A percentile compares a stretch with the other conserved stretches of the same genome.
phyloP scores from a whole-genome alignment of 495 filamentous ascomycete species.

The Daldinia vernicosa region DNA sequence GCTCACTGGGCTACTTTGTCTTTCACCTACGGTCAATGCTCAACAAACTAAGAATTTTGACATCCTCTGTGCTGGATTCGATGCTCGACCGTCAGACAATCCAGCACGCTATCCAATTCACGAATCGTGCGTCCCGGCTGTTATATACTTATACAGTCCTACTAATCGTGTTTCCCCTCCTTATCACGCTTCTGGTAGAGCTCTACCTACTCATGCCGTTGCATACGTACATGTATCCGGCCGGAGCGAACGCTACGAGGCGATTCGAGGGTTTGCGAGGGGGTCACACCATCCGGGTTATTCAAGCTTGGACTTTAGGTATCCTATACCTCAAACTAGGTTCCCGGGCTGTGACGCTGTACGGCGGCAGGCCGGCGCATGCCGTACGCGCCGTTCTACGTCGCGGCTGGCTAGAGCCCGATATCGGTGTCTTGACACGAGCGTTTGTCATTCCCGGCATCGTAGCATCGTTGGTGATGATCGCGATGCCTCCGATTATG shows the following conservation, averaged over 20 bases:
- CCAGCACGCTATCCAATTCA: slow-evolving; percentile 39
- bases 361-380: slow-evolving; percentile 72
- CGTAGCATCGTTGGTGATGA: slow-evolving; percentile 64
- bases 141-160: slow-evolving; percentile 78
- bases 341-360: slow-evolving; percentile 72
- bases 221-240: slow-evolving; percentile 77
- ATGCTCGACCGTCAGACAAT: slow-evolving; percentile 50
- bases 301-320: slow-evolving; percentile 94
- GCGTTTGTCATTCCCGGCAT: slow-evolving; percentile 80
- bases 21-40: slow-evolving; percentile 62
- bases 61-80: slow-evolving; percentile 35
- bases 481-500: slow-evolving; percentile 63
- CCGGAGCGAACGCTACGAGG: slow-evolving; percentile 47
- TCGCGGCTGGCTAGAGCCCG: slow-evolving; percentile 82
- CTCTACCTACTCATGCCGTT: slow-evolving; percentile 89
- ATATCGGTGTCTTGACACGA: slow-evolving; percentile 79
- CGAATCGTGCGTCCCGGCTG: slow-evolving; percentile 56
- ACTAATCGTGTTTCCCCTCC: slow-evolving; percentile 77
- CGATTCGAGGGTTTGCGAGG: slow-evolving; percentile 37
- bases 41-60: slow-evolving; percentile 46
- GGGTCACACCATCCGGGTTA: slow-evolving; percentile 80
- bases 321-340: slow-evolving; percentile 90
- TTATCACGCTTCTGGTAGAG: slow-evolving; percentile 85
- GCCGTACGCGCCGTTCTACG: slow-evolving; percentile 79
- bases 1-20: slow-evolving; percentile 66